A percentile compares a stretch with the other conserved stretches of the same genome.
Evolutionary conservation across 2,329 filamentous ascomycete species (phyloP).

Genomic region (Monilinia polystroma): DNA sequence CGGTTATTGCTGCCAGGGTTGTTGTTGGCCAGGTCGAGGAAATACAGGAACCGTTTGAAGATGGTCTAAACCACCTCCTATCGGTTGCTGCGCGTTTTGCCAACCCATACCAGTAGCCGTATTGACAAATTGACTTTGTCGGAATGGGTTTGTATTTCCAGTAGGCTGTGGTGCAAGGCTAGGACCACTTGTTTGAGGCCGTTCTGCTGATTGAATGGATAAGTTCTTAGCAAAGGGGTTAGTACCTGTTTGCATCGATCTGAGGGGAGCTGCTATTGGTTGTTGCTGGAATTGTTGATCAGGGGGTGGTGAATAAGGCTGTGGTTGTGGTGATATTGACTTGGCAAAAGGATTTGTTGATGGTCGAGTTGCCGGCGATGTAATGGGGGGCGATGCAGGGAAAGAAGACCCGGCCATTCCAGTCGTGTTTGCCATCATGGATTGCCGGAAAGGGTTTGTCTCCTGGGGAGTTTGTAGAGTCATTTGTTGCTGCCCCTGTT

Average conservation of each 20-base stretch:
- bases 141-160: conserved; percentile 90
- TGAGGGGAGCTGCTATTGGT: conserved; percentile 47
- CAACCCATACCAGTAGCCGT: conserved; percentile 85
- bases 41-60: conserved; percentile 81
- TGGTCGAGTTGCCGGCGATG: conserved; percentile 54
- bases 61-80: conserved; percentile 78
- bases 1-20: conserved; percentile 53
- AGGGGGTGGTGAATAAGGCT: conserved; percentile 41
- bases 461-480: conserved; percentile 51
- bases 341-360: conserved; percentile 89
- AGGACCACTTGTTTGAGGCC: conserved; percentile 40
- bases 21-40: conserved; percentile 69
- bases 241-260: conserved; percentile 63
- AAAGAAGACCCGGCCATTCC: conserved; percentile 46
- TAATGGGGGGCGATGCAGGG: conserved; percentile 45
- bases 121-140: conserved; percentile 86
- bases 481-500: conserved; percentile 44
- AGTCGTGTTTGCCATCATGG: conserved; percentile 66
- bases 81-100: conserved; percentile 76
- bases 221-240: conserved; percentile 66
- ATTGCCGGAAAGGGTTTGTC: conserved; percentile 93
- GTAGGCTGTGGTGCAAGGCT: conserved; percentile 71
- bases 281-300: conserved; percentile 42
- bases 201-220: conserved; percentile 29
- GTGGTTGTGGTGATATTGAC: conserved; percentile 44